A percentile compares a stretch with the other conserved stretches of the same genome.
phyloP scores from a whole-genome alignment of 2,329 filamentous ascomycete species.

The Xylaria multiplex region DNA sequence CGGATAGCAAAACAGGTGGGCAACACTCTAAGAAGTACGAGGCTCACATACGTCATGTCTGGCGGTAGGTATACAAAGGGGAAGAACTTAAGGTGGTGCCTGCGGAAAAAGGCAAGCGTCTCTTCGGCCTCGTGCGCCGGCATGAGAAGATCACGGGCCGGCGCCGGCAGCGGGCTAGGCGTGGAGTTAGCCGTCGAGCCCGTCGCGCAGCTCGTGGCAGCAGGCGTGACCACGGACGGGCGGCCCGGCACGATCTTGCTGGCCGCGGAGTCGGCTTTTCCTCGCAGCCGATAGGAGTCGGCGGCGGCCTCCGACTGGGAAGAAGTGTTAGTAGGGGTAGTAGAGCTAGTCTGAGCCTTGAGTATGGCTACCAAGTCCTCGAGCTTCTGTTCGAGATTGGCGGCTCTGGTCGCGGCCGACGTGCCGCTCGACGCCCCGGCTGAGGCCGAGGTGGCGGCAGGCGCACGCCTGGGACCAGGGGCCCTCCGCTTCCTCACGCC shows the following conservation, averaged over 20 bases:
- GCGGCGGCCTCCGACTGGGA: background rate
- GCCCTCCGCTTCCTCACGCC: slow-evolving; percentile 49
- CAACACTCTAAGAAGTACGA: background rate
- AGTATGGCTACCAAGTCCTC: slow-evolving; percentile 47
- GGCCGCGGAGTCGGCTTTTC: background rate
- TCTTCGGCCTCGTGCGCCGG: slow-evolving; percentile 44
- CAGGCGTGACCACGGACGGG: slow-evolving; percentile 21
- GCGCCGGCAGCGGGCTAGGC: slow-evolving; percentile 32
- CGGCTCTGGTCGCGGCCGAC: slow-evolving; percentile 33
- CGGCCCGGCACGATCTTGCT: slow-evolving; percentile 3
- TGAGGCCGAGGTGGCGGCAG: slow-evolving; percentile 19
- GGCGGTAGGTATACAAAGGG: slow-evolving; percentile 46
- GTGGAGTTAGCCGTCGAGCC: slow-evolving; percentile 36
- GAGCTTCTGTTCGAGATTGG: slow-evolving; percentile 47
- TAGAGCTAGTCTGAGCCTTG: slow-evolving; percentile 41
- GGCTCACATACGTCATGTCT: slow-evolving; percentile 35
- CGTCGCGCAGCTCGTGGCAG: slow-evolving; percentile 33
- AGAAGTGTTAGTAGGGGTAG: background rate
- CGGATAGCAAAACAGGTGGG: background rate
- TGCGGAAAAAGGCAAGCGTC: slow-evolving; percentile 42
- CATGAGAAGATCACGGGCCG: slow-evolving; percentile 29
- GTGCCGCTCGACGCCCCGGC: slow-evolving; percentile 9
- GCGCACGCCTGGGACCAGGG: slow-evolving; percentile 23
- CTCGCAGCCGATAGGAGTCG: background rate
- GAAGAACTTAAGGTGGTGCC: slow-evolving; percentile 42